These are phyloP conservation scores for Fusarium brachygibbosum DNA, from an alignment of 2,329 filamentous ascomycete genomes.

Conservation along the genomic window DNA sequence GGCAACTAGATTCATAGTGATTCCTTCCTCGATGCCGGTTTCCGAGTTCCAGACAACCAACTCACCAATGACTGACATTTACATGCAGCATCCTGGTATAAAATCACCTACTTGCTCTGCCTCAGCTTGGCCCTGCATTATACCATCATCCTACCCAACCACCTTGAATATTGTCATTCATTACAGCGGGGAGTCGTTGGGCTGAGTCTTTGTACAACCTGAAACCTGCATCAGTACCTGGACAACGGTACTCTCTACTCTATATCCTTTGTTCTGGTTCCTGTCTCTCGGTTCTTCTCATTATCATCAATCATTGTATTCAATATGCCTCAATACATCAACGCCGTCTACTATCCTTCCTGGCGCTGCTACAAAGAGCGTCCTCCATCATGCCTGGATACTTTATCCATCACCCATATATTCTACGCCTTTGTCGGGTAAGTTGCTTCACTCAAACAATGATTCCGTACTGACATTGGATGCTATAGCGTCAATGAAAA, in stretches of 20 bases:
- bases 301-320: neutral
- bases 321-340: slow-evolving; percentile 47
- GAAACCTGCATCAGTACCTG: slow-evolving; percentile 21
- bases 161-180: neutral
- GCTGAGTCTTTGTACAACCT: slow-evolving; percentile 20
- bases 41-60: neutral
- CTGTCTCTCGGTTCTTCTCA: neutral
- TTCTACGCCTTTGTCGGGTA: slow-evolving; percentile 74
- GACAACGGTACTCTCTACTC: neutral
- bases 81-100: slow-evolving; percentile 6
- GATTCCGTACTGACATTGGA: slow-evolving; percentile 21
- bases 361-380: slow-evolving; percentile 73
- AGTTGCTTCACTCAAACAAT: neutral
- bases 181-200: neutral
- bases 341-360: slow-evolving; percentile 73
- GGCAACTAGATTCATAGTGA: slow-evolving; percentile 15
- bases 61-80: neutral
- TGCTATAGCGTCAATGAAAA: slow-evolving; percentile 52
- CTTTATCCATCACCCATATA: slow-evolving; percentile 71
- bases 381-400: slow-evolving; percentile 69
- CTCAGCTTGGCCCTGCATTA: slow-evolving; percentile 1
- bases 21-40: neutral
- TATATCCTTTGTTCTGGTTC: neutral
- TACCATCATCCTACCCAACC: neutral
- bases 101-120: neutral